Evolutionary conservation across 345 rosid species (phyloP), one percentile per base, ranked within the genome.

Genomic region (Sisymbrium altissimum): DNA sequence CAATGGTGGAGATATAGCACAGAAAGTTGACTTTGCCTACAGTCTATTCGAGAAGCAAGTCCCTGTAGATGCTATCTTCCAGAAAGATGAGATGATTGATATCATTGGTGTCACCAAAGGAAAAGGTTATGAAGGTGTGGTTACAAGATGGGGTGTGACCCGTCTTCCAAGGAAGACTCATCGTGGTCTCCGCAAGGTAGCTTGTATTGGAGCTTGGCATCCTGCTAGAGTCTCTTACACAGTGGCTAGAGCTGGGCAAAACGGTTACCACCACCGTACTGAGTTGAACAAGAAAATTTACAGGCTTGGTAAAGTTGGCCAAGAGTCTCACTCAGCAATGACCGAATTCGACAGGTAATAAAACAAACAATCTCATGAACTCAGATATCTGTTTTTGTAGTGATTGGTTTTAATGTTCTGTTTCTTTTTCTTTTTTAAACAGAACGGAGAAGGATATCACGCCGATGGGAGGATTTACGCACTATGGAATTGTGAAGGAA

Each of bases 121-220:
- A 78, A 93, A 91, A 79, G 97, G 98, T 13, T 89, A 83, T 15
- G 94, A 93, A 72, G 98, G 98, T 79, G 98, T 91, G 40, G 98
- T 93, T 35, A 89, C 91, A 25, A 87, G 98, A 57, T 91, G 98
- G 98, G 97, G 98, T 38, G 96, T 91, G 19, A 91, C 97, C 18
- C 94, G 96, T 46, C 93, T 93, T 21, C 97, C 98, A 27, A 89
- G 96, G 3, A 94, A 94, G 83, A 94, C 98, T 32, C 98, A 89
- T 33, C 87, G 93, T 71, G 97, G 98, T n/a, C 95, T 91, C 9
- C 90, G 97, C 7, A 91, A 91, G 83, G 97, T 91, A 1, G 98
- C 97, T 29, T 91, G 98, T 83, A 91, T 94, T 25, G 97, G 98
- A 40, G 95, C 98, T 40, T 94, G 98, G 98, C 98, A 94, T 85